phyloP scores from a whole-genome alignment of 2,329 filamentous ascomycete genomes.

The Rhynchosporium graminicola region DNA sequence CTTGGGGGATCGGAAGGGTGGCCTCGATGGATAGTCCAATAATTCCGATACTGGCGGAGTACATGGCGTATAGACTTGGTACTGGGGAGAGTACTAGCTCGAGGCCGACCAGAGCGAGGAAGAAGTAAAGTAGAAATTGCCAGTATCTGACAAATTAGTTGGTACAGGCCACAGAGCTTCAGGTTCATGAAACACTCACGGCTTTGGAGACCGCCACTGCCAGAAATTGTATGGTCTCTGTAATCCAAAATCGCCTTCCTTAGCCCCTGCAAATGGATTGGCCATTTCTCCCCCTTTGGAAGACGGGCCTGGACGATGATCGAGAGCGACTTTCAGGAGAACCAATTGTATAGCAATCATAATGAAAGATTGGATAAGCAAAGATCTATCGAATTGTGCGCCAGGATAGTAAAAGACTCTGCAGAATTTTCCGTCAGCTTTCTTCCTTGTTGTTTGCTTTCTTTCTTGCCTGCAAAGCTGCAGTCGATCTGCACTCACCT shows the following conservation, averaged over 20 bases:
- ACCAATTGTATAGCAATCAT: conserved; percentile 65
- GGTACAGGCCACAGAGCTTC: conserved; percentile 11
- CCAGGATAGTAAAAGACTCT: conserved; percentile 73
- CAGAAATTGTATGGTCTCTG: conserved; percentile 74
- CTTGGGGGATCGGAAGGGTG: conserved; percentile 78
- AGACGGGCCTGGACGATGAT: conserved; percentile 62
- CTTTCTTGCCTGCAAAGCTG: background rate
- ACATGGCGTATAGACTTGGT: conserved; percentile 59
- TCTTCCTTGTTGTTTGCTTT: background rate
- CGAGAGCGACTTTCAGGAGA: conserved; percentile 67
- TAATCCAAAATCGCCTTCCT: conserved; percentile 41
- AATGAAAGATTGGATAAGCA: conserved; percentile 65
- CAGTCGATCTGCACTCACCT: conserved; percentile 48
- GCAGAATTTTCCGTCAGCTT: conserved; percentile 25
- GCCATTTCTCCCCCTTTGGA: conserved; percentile 61
- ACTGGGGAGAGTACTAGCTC: conserved; percentile 68
- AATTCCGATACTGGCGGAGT: conserved; percentile 69
- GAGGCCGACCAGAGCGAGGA: conserved; percentile 58
- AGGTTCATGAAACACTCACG: conserved; percentile 45
- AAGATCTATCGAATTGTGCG: conserved; percentile 61
- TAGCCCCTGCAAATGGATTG: conserved; percentile 58
- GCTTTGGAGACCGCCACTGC: conserved; percentile 75
- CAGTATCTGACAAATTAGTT: conserved; percentile 60
- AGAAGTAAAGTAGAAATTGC: conserved; percentile 72
- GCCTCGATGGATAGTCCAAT: conserved; percentile 79